Evolutionary conservation across 768 basidiomycete genomes (phyloP), one percentile per base, ranked within the genome.

Genomic region (Auricularia sp.): DNA sequence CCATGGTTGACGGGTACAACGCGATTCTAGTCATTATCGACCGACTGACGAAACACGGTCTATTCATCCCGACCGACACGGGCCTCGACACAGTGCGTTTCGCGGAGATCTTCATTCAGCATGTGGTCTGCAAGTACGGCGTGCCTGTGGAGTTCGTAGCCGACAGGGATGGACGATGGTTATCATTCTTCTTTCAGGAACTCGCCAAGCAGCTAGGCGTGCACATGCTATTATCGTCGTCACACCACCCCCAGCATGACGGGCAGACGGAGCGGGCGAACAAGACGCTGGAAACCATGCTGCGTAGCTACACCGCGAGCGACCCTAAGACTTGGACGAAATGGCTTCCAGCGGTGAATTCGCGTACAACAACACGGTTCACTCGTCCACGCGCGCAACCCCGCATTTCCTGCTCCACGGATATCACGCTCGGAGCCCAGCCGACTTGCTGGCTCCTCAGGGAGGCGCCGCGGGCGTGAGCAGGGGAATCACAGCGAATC

Each of bases 261-360:
- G 73, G 76, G 0, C 74, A 74, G 51, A 75, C 74, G 1, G 73
- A 77, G 60, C 62, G 70, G 3, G 63, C 72, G 0, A 75, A 76
- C 47, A 68, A 72, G 35, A 53, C 64, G 0, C 23, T 76, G 2
- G 75, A 76, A 61, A 68, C 70, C 1, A 67, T 70, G 60, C 73
- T 69, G 61, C 33, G 66, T 51, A 64, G 68, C 43, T 71, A 71
- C 59, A 62, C 69, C 0, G 36, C 36, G 64, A 72, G 42, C 16
- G n/a, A 51, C 16, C 47, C 47, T 5, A 61, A 70, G 21, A 36
- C 67, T 8, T 75, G 75, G 74, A 3, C 61, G 0, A 18, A 63
- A 2, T 67, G 71, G 33, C 66, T 77, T 0, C 65, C 70, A 2
- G 16, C 69, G 0, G 67, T 74, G 14, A 71, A 58, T 74, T 73